A percentile compares a stretch with the other conserved stretches of the same genome.
These are phyloP conservation scores for Metschnikowia sp. DNA, from an alignment of 805 yeast genomes.

Conservation along the genomic window DNA sequence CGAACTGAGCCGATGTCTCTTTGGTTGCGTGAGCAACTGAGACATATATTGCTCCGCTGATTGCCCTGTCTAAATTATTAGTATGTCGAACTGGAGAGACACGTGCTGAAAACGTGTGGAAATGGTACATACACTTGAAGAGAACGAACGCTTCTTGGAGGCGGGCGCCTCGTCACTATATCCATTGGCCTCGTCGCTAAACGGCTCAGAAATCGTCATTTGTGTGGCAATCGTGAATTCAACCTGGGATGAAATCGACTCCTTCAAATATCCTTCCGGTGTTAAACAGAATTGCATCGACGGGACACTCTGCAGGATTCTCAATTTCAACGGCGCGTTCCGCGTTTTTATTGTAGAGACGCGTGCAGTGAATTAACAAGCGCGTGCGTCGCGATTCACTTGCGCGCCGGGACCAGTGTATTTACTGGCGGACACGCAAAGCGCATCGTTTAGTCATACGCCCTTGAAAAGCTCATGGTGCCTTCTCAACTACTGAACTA, in stretches of 20 bases:
- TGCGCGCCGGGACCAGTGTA: too few species aligned
- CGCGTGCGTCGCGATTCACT: not conserved
- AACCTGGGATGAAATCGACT: too few species aligned
- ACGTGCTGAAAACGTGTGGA: not conserved
- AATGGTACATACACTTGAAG: conserved; percentile 9
- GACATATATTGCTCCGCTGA: conserved; percentile 21
- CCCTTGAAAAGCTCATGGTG: too few species aligned
- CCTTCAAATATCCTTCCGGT: not conserved
- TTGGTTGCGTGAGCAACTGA: conserved; percentile 15
- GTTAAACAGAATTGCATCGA: not conserved
- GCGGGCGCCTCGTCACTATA: not conserved
- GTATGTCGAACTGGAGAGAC: not conserved
- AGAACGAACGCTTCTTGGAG: conserved; percentile 5
- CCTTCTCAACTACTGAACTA: too few species aligned
- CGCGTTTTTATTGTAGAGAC: too few species aligned
- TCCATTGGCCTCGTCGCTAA: not conserved
- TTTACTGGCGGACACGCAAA: too few species aligned
- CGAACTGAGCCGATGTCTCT: conserved; percentile 8
- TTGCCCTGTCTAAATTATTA: conserved; percentile 15
- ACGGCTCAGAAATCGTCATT: conserved; percentile 2
- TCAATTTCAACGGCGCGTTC: not conserved
- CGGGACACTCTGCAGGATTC: not conserved
- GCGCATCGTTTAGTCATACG: too few species aligned
- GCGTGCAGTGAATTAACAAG: too few species aligned
- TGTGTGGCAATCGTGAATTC: not conserved